Conservation (phyloP, 805 yeast species). For the Starmerella davenportii region DNA sequence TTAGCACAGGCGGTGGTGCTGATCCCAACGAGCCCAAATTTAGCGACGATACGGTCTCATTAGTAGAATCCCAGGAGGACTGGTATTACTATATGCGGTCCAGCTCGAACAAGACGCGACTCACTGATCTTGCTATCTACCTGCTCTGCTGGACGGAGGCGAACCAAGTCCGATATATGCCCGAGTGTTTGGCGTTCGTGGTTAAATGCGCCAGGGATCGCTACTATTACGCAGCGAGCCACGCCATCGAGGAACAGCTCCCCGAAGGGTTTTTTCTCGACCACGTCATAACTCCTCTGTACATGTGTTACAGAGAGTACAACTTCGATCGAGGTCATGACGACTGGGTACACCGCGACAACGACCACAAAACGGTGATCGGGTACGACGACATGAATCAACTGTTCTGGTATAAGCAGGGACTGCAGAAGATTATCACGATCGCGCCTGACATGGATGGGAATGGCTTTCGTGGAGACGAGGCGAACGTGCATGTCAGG, state of each 20-base stretch:
- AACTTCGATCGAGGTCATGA: constrained; percentile 28
- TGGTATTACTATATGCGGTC: constrained; percentile 33
- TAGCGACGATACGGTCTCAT: constrained; percentile 22
- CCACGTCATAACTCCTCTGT: constrained; percentile 58
- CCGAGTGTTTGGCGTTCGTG: constrained; percentile 72
- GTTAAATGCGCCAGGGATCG: constrained; percentile 64
- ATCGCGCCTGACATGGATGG: constrained; percentile 29
- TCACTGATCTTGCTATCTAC: constrained; percentile 49
- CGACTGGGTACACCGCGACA: constrained; percentile 31
- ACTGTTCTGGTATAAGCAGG: constrained; percentile 63
- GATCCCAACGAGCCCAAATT: background rate
- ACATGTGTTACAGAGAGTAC: constrained; percentile 40
- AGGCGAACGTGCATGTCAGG: too few relatives aligned
- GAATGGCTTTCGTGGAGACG: background rate
- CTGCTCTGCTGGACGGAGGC: constrained; percentile 83
- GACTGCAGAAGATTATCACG: constrained; percentile 44
- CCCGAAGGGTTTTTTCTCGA: constrained; percentile 28
- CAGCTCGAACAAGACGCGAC: constrained; percentile 35
- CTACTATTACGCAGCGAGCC: constrained; percentile 19
- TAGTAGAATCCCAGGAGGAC: constrained; percentile 34
- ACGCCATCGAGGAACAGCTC: constrained; percentile 1
- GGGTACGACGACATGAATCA: constrained; percentile 89
- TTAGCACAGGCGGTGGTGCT: background rate
- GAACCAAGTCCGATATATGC: constrained; percentile 68
- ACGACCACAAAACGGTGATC: constrained; percentile 49